Evolutionary conservation across 345 rosid species (phyloP).

Genomic region (Chamaenerion angustifolium): DNA sequence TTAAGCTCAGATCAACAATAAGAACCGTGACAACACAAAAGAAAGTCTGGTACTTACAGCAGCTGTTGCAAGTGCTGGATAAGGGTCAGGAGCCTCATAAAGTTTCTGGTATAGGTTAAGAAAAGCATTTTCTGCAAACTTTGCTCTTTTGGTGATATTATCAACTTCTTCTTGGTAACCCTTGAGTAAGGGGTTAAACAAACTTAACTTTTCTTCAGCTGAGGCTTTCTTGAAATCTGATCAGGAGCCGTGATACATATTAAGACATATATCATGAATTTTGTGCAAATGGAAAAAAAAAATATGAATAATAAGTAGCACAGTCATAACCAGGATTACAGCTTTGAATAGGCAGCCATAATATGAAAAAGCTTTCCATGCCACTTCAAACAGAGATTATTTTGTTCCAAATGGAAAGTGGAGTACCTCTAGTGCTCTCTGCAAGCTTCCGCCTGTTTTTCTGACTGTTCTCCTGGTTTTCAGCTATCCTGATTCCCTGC

Average conservation of each 20-base stretch:
- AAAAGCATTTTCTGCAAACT: conserved; percentile 94
- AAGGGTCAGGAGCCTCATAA: conserved; percentile 99
- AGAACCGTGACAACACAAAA: not conserved
- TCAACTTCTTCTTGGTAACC: conserved; percentile 99
- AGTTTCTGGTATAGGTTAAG: conserved; percentile 94
- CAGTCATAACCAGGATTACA: too few relatives aligned
- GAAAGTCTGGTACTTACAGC: conserved; percentile 44
- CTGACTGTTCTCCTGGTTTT: conserved; percentile 92
- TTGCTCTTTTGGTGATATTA: conserved; percentile 97
- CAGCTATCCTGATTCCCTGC: conserved; percentile 90
- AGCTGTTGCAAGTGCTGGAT: conserved; percentile 82
- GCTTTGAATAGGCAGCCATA: too few relatives aligned
- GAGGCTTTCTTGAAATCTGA: conserved; percentile 98
- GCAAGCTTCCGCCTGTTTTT: conserved; percentile 94
- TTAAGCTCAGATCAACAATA: not conserved
- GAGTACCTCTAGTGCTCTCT: conserved; percentile 88
- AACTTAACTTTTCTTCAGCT: conserved; percentile 59
- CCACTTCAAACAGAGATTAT: not conserved
- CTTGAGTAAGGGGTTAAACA: conserved; percentile 86
- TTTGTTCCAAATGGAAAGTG: conserved; percentile 20
- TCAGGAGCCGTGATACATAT: not conserved
- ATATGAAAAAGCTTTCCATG: too few relatives aligned
- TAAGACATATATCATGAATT: not conserved
- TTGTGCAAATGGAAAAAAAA: too few relatives aligned
- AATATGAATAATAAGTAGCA: too few relatives aligned